Conservation (phyloP, 495 filamentous ascomycete genomes). For the Penicillium lividum region DNA sequence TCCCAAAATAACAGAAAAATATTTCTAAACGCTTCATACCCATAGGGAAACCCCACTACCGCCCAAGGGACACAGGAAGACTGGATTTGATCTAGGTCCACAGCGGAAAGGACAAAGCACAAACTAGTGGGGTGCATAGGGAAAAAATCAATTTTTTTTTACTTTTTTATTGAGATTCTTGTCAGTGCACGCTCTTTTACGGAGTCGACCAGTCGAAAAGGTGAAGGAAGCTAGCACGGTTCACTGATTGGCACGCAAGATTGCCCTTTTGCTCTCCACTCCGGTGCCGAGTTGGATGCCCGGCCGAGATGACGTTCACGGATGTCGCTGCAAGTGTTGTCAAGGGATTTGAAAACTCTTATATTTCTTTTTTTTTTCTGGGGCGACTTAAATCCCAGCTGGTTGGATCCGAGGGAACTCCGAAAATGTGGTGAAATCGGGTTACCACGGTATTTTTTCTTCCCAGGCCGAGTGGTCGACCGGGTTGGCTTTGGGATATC, state of each 20-base stretch:
- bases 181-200: not conserved
- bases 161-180: not conserved
- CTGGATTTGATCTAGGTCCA: slow-evolving; percentile 29
- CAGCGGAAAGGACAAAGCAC: slow-evolving; percentile 20
- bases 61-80: slow-evolving; percentile 3
- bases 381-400: not conserved
- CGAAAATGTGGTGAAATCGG: not conserved
- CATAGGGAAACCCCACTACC: not conserved
- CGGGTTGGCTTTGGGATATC: too few species aligned
- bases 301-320: slow-evolving; percentile 22
- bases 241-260: slow-evolving; percentile 12
- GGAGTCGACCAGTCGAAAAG: slow-evolving; percentile 1
- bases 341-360: not conserved
- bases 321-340: not conserved
- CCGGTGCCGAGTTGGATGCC: slow-evolving; percentile 9
- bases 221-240: slow-evolving; percentile 7
- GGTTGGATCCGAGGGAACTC: slow-evolving; percentile 2
- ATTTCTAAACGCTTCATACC: not conserved
- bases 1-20: not conserved
- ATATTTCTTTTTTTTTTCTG: not conserved
- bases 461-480: not conserved
- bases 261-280: slow-evolving; percentile 12
- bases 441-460: slow-evolving; percentile 1
- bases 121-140: slow-evolving; percentile 29
- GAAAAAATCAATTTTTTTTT: not conserved